phyloP scores from a whole-genome alignment of 2,329 filamentous ascomycete genomes.

The Calonectria pauciramosa region DNA sequence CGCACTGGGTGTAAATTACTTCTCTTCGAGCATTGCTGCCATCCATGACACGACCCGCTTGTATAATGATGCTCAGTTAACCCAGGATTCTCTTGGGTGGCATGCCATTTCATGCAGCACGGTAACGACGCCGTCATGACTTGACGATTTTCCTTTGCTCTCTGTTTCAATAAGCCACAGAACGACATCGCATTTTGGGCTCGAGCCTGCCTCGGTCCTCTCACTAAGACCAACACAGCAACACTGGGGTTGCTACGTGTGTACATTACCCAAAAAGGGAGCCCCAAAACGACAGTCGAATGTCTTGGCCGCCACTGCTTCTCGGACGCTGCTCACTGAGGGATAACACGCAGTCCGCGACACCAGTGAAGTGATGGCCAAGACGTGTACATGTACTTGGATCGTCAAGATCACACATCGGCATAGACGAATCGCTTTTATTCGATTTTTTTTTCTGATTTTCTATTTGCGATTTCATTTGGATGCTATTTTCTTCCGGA shows the following conservation, averaged over 20 bases:
- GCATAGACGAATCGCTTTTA: slow-evolving; percentile 46
- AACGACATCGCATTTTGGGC: slow-evolving; percentile 42
- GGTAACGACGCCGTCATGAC: slow-evolving; percentile 55
- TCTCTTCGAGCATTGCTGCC: slow-evolving; percentile 39
- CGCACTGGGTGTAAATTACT: slow-evolving; percentile 56
- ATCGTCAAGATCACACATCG: slow-evolving; percentile 45
- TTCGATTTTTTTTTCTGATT: slow-evolving; percentile 36
- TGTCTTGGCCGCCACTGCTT: slow-evolving; percentile 32
- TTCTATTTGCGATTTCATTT: slow-evolving; percentile 39
- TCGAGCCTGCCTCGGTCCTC: slow-evolving; percentile 36
- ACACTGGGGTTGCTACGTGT: slow-evolving; percentile 47
- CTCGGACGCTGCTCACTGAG: slow-evolving; percentile 31
- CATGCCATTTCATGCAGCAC: slow-evolving; percentile 48
- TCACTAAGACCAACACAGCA: slow-evolving; percentile 46
- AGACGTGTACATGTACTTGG: slow-evolving; percentile 52
- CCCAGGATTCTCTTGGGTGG: slow-evolving; percentile 41
- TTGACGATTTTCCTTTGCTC: slow-evolving; percentile 57
- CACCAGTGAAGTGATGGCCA: slow-evolving; percentile 34
- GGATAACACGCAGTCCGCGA: slow-evolving; percentile 29
- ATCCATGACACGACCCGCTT: slow-evolving; percentile 45
- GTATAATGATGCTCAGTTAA: slow-evolving; percentile 50
- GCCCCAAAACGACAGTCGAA: slow-evolving; percentile 41
- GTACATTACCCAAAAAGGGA: slow-evolving; percentile 52
- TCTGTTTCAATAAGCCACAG: slow-evolving; percentile 50
- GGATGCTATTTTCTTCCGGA: slow-evolving; percentile 28